Base-by-base conservation (phyloP, 148 eudicot genomes). In the Bassia scoparia region DNA sequence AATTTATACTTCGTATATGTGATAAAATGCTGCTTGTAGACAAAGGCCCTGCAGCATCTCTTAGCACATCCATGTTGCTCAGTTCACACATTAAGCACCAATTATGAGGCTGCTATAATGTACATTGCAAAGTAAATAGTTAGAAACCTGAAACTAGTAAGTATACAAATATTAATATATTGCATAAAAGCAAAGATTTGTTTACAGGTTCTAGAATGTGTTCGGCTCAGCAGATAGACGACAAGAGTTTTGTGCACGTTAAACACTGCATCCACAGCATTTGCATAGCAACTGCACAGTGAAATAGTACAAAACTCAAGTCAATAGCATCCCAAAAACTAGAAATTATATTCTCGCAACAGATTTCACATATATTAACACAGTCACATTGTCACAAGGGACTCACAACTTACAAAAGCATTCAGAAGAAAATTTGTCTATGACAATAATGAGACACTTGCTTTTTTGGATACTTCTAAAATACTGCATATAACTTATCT, bases 61-160 rank as follows among this genome's bases (percentile, higher is more conserved):
- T 85, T 79, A 91, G 74, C 85, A 86, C 84, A 77, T 74, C 79
- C 91, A 81, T 89, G 91, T 72, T 89, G 87, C 86, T 94, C 98
- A 67, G 93, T 76, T 94, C 98, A 84, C 98, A 94, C 90, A 89
- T 82, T 37, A 94, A 87, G 71, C 98, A 94, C 98, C 98, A 94
- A 67, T 86, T 81, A 80, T 88, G 87, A 55, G 70, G 67, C 86
- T 82, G 73, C 97, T 91, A 73, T 31, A 26, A 77, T 72, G 54
- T 54, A 56, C 41, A 67, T 73, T 27, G 37, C 44, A 77, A 15
- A 70, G 68, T n/a, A n/a, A 44, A 70, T 34, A 62, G 68, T 76
- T 33, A 80, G 67, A 50, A 2, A 26, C 69, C 60, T 69, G 34
- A 63, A 34, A 24, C 44, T 26, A 74, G 71, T 30, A 24, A 44